Evolutionary conservation across 805 yeast genomes (phyloP), one percentile per base, ranked within the genome.

Genomic region (Candida verbasci): DNA sequence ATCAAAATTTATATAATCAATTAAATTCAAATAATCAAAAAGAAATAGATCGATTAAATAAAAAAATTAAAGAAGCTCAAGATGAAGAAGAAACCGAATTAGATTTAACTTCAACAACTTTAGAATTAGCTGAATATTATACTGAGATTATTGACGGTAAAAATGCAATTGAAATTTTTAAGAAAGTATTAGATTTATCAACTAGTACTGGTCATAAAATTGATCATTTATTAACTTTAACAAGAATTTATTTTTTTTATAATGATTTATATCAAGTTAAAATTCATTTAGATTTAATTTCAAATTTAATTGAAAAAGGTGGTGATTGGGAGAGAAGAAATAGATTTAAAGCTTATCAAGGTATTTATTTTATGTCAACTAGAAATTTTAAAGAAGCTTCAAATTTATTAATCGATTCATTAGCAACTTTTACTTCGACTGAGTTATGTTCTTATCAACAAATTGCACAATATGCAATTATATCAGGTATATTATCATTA

Each of bases 291-390:
- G 91, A 82, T 38, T 80, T 80, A 48, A 79, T 82, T 14, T 79
- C 83, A 53, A 53, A 66, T 17, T 72, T 86, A 56, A 87, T 93
- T 52, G 97, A 91, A 52, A 85, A 87, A 53, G 98, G 97, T 38
- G 98, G 98, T 44, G 98, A 93, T 60, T 93, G 98, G 98, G 98
- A 93, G 65, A 85, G 98, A 62, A 80, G 96, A 53, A 93, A 93
- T 65, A 70, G 96, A 48, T 87, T 77, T 70, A 93, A 93, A 68
- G 86, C 97, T 5, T 93, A 93, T 62, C 64, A 76, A 40, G 98
- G 98, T 16, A 72, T 93, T 33, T 86, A 86, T 56, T 66, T 76
- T 24, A 65, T 93, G 74, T 82, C 96, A 6, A 80, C 89, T 20
- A 79, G 98, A 53, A 80, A 86, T 50, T 93, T 93, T 53, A 69